These are phyloP conservation scores for Alloteropsis semialata DNA, from an alignment of 176 grass and related monocot species.

Conservation along the genomic window DNA sequence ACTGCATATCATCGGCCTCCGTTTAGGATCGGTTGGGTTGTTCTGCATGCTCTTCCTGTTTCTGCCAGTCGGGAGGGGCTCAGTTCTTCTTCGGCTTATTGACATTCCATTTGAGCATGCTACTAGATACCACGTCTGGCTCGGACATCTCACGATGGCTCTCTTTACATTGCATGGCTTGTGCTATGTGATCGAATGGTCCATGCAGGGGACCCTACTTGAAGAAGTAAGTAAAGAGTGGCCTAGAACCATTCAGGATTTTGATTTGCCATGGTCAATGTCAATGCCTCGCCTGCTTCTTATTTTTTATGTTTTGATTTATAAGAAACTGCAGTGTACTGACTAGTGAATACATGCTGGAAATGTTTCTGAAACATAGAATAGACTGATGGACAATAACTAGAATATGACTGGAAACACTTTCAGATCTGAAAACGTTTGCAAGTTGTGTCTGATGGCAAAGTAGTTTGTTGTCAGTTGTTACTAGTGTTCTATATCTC, in stretches of 20 bases:
- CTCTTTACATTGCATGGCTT: slow-evolving; percentile 90
- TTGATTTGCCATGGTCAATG: background rate
- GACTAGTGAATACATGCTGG: background rate
- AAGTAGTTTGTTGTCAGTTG: background rate
- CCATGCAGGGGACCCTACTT: slow-evolving; percentile 39
- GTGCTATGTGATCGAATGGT: slow-evolving; percentile 53
- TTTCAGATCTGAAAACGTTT: background rate
- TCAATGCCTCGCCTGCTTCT: background rate
- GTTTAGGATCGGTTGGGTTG: slow-evolving; percentile 62
- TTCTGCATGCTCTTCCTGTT: slow-evolving; percentile 93
- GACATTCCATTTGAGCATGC: slow-evolving; percentile 99
- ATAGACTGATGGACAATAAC: background rate
- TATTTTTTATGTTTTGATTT: background rate
- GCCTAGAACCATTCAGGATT: background rate
- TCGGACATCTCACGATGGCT: slow-evolving; percentile 98
- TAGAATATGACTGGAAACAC: background rate
- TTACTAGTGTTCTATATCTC: background rate
- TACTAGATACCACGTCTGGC: slow-evolving; percentile 95
- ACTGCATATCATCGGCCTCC: slow-evolving; percentile 54
- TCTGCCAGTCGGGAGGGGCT: slow-evolving; percentile 81
- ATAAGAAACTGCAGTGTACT: background rate
- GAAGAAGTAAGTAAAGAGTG: slow-evolving; percentile 62
- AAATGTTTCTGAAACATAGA: background rate
- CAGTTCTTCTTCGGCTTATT: slow-evolving; percentile 89
- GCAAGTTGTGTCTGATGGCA: background rate